Evolutionary conservation across 1,284 basidiomycete genomes (phyloP), one percentile per base, ranked within the genome.

Genomic region (Peniophora sp.): DNA sequence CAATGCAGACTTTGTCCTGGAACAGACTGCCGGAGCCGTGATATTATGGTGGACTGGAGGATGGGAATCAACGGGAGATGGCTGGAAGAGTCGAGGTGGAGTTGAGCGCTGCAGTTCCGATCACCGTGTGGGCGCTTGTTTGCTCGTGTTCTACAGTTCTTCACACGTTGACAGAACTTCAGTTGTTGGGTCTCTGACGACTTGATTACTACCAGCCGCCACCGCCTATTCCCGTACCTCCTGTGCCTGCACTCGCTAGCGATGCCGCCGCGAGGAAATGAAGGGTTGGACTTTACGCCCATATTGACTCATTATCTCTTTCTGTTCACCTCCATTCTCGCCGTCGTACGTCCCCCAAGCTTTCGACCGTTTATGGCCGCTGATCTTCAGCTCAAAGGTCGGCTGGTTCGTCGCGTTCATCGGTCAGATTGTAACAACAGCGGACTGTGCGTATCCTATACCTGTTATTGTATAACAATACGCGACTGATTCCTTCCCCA

Each of bases 321-420:
- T 64, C 74, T 95, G 36, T 84, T 89, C 64, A 96, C 94, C 1
- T 84, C 86, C 55, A 77, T 92, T 53, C 77, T 97, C 47, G 77
- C 89, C 41, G 67, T 89, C 54, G 86, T 93, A 61, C 56, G 82
- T 75, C 22, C 32, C 24, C 45, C 3, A 52, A 17, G 14, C 32
- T n/a, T 41, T 32, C n/a, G 27, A n/a, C 22, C 38, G 12, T 44
- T 47, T 52, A 43, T 32, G 43, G 16, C 49, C 34, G 50, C 34
- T 48, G 45, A 50, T 24, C 5, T 49, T 45, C 20, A 20, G 20
- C n/a, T 45, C 52, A 44, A 63, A 91, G 89, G 72, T 84, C 54
- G 92, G 85, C 54, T 98, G 95, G 94, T 83, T 96, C 63, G 82
- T 92, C 46, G 92, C 95, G 1, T 97, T 97, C 72, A 86, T 97